Base-by-base conservation (phyloP, 2,329 filamentous ascomycete genomes). In the Bipolaris bicolor region DNA sequence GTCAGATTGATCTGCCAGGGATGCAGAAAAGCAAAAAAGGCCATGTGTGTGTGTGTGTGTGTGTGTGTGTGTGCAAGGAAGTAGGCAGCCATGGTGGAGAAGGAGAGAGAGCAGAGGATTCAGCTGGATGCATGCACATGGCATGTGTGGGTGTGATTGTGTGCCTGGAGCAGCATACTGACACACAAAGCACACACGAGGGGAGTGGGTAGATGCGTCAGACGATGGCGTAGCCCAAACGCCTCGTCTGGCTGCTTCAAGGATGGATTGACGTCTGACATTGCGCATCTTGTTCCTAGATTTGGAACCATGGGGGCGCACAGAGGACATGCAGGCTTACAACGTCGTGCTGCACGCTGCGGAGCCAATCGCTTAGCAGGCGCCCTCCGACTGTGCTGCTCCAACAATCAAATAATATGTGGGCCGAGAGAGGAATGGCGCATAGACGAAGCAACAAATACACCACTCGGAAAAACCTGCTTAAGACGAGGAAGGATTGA, bases 1-100 rank as follows among this genome's bases (percentile, higher is more conserved):
- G 49, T 60, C 50, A 56, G 51, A 47, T 36, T 49, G 64, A 68
- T 68, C 66, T 66, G 61, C 61, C 65, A 66, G 51, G 65, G 65
- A 56, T 62, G 11, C n/a, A 36, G 26, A 48, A 55, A 45, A 43
- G 57, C 4, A 39, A 43, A 56, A 26, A 39, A 43, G 49, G 49
- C 36, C 58, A 62, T 60, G 66, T 63, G 63, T 51, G 60, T 63
- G 66, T 70, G 67, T 72, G 22, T 22, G 20, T n/a, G n/a, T 60
- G 66, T 63, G 63, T 51, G 60, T 63, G 66, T 70, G 67, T 72
- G 22, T 22, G 20, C 24, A 41, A 1, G 24, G 24, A 26, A 5
- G 20, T 41, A 41, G 5, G 11, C 20, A 22, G 39, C 15, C 26
- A 29, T 9, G 26, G 20, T 9, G 39, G 22, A 24, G 22, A 24